Evolutionary conservation across 2,329 filamentous ascomycete species (phyloP).

Genomic region (Paecilomyces sp.): DNA sequence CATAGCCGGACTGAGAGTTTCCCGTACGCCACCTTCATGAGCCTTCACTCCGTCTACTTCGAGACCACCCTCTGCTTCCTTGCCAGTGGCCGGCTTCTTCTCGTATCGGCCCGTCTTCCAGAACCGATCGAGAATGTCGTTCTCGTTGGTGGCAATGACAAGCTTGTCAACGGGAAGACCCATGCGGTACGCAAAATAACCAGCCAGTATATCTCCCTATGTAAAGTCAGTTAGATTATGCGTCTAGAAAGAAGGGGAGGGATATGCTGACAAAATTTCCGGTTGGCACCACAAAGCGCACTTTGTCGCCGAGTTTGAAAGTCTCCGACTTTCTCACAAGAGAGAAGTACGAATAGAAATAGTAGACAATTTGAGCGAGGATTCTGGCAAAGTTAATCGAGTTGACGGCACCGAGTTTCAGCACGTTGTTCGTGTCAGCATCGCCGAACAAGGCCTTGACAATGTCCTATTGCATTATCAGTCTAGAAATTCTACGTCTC

Average conservation of each 20-base stretch:
- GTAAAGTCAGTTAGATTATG: too few species aligned
- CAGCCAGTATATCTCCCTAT: slow-evolving; percentile 69
- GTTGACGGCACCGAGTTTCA: slow-evolving; percentile 88
- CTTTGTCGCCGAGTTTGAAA: slow-evolving; percentile 44
- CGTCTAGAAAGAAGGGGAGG: too few species aligned
- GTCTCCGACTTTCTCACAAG: slow-evolving; percentile 57
- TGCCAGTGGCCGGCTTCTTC: slow-evolving; percentile 58
- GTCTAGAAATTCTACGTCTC: too few species aligned
- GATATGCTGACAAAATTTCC: slow-evolving; percentile 63
- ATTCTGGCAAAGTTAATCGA: slow-evolving; percentile 96
- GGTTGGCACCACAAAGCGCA: slow-evolving; percentile 84
- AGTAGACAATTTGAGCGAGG: slow-evolving; percentile 93
- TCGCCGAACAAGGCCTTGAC: slow-evolving; percentile 91
- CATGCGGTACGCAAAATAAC: slow-evolving; percentile 88
- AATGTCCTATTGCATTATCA: slow-evolving; percentile 51
- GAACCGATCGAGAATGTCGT: slow-evolving; percentile 94
- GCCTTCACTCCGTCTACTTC: neutral
- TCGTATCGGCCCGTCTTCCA: slow-evolving; percentile 76
- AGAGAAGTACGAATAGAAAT: slow-evolving; percentile 89
- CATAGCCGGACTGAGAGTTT: slow-evolving; percentile 93
- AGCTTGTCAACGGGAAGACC: slow-evolving; percentile 82
- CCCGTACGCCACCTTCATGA: slow-evolving; percentile 63
- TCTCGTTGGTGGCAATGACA: slow-evolving; percentile 91
- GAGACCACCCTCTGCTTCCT: slow-evolving; percentile 25
- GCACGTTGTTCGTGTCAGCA: slow-evolving; percentile 68